A percentile compares a stretch with the other conserved stretches of the same genome.
Conservation (phyloP, 257 asterid genomes). For the Ehretia macrophylla region DNA sequence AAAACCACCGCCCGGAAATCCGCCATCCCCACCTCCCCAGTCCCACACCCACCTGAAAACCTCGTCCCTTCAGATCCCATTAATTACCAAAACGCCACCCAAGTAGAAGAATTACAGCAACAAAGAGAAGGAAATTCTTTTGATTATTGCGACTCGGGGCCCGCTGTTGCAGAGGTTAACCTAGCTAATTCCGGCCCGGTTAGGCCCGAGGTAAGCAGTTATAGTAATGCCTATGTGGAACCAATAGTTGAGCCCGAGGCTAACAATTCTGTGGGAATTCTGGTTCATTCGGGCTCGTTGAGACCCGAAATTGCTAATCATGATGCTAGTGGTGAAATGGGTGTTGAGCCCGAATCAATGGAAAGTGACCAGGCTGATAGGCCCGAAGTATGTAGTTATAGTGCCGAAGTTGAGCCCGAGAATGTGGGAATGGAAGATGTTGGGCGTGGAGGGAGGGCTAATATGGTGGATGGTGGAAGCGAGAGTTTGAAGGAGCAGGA, state of each 20-base stretch:
- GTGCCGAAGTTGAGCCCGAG: constrained; percentile 14
- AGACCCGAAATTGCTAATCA: constrained; percentile 6
- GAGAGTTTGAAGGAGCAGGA: too few relatives aligned
- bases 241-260: not conserved
- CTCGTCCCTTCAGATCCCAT: constrained; percentile 10
- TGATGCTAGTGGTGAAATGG: constrained; percentile 4
- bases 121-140: not conserved
- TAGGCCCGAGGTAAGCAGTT: not conserved
- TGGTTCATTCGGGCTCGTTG: constrained; percentile 6
- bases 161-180: not conserved
- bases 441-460: constrained; percentile 2
- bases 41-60: constrained; percentile 3
- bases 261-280: not conserved
- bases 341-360: not conserved
- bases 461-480: too few relatives aligned
- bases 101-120: too few relatives aligned
- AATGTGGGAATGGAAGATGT: constrained; percentile 23
- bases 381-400: not conserved
- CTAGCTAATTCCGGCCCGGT: not conserved
- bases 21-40: not conserved
- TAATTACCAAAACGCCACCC: not conserved
- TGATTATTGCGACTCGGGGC: not conserved
- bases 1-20: constrained; percentile 21
- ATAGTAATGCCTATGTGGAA: too few relatives aligned
- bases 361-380: constrained; percentile 9